Base-by-base conservation (phyloP, 2,329 filamentous ascomycete species). In the Fragosphaeria purpurea region DNA sequence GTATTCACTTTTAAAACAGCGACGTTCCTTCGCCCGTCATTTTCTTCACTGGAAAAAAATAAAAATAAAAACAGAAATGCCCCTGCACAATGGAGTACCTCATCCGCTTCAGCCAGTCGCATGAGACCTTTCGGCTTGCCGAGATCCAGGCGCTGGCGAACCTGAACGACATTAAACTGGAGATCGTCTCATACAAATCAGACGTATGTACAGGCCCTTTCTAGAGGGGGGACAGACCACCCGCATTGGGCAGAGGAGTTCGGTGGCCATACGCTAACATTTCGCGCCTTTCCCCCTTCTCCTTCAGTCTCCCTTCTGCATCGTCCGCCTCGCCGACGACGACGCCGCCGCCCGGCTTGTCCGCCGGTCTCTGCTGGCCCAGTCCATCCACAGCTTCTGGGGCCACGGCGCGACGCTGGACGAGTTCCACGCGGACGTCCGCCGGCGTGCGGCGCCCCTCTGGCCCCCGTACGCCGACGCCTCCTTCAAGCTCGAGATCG, bases 361-460 rank as follows among this genome's bases (percentile, higher is more conserved):
- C 46, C 71, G 74, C 46, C 84, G 91, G 55, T 88, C 87, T 44
- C 86, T 97, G 57, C 76, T 97, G 46, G 80, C 82, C 31, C 86
- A 89, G 67, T 82, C 80, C 44, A 86, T 97, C 57, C 87, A 93
- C 70, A 88, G 94, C 63, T 78, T 96, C 55, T 97, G 93, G 91
- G 91, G 86, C 13, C 70, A 72, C 38, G 90, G 85, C 11, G 60
- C 69, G 9, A 81, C 74, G 44, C 83, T 94, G 60, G 70, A 80
- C 3, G 71, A 76, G 43, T 74, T 96, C 2, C 88, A 95, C 62
- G 67, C 70, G 44, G 75, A 80, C 50, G 74, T 95, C 51, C 75
- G 72, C 55, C 62, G 62, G 7, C 70, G 71, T 40, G 85, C 86
- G 1, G 60, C 74, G 4, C 69, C 80, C 49, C 70, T 81, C 52